Base-by-base conservation (phyloP, 345 rosid species). In the Toxicodendron radicans region DNA sequence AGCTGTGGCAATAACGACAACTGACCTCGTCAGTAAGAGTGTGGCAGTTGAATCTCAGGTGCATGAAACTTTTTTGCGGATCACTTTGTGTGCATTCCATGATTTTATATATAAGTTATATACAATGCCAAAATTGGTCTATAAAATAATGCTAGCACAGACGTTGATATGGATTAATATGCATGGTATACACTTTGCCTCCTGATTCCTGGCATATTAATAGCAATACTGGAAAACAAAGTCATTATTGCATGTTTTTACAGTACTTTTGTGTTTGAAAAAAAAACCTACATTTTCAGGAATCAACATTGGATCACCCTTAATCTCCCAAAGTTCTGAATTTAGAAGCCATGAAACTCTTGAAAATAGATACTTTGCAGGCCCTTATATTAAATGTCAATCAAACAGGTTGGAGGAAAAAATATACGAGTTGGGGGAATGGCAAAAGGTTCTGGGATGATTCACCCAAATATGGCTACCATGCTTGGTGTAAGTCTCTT, bases 401-500 rank as follows among this genome's bases (percentile, higher is more conserved):
- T 76, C 78, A 10, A 65, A 58, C 87, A 93, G 99, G 92, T 90
- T 61, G 96, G 98, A 72, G 97, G 88, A 49, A 83, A 83, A 43
- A 79, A 65, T 23, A 72, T 93, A 78, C 79, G 88, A 75, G 80
- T 95, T 76, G 99, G 99, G 7, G 99, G 99, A 77, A 95, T 95
- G 91, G 97, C 97, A 24, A 95, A 93, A 78, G 99, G 99, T 79
- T 95, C 98, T 32, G 98, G 99, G 60, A 95, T 95, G 99, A 93
- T 95, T 76, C 99, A 91, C 78, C 98, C 99, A 63, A 91, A 95
- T 78, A 91, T 95, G 99, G 99, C 97, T 54, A 95, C 97, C 67
- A 79, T 93, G 96, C 87, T 95, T 68, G 96, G 99, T 79, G 98
- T 91, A 93, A 65, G 95, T 79, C 54, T 77, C 77, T 77, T 77